Conservation (phyloP, 2,329 filamentous ascomycete species). For the Fusarium sp. region DNA sequence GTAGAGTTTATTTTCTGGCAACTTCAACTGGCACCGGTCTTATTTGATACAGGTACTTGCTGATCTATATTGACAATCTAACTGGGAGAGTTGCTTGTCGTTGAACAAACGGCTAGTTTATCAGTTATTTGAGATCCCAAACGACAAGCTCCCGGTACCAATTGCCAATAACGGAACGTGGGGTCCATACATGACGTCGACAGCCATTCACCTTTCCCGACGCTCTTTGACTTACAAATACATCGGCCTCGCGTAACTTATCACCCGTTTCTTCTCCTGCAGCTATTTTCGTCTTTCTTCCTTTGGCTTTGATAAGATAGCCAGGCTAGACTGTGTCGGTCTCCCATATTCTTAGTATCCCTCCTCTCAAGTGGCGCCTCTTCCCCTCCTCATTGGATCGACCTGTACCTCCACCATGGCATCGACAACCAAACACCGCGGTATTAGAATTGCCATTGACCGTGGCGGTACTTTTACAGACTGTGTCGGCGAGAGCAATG, state of each 20-base stretch:
- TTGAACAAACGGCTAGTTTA: neutral
- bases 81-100: neutral
- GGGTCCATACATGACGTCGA: constrained; percentile 36
- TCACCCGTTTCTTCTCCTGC: constrained; percentile 1
- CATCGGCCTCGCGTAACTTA: constrained; percentile 7
- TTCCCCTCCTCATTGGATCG: constrained; percentile 18
- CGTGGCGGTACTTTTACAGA: constrained; percentile 94
- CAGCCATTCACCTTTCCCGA: constrained; percentile 2
- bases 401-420: constrained; percentile 49
- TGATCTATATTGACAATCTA: neutral
- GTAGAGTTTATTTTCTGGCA: neutral
- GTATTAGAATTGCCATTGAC: constrained; percentile 81
- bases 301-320: neutral
- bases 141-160: constrained; percentile 8
- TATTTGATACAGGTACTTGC: neutral
- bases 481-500: constrained; percentile 84
- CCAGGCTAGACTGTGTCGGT: neutral
- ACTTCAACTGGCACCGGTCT: neutral
- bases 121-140: neutral
- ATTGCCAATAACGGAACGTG: constrained; percentile 38
- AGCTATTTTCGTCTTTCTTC: neutral
- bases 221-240: constrained; percentile 16
- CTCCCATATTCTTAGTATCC: neutral
- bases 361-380: constrained; percentile 16
- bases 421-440: constrained; percentile 57